Conservation (phyloP, 2,329 filamentous ascomycete species). For the Colletotrichum limetticola region DNA sequence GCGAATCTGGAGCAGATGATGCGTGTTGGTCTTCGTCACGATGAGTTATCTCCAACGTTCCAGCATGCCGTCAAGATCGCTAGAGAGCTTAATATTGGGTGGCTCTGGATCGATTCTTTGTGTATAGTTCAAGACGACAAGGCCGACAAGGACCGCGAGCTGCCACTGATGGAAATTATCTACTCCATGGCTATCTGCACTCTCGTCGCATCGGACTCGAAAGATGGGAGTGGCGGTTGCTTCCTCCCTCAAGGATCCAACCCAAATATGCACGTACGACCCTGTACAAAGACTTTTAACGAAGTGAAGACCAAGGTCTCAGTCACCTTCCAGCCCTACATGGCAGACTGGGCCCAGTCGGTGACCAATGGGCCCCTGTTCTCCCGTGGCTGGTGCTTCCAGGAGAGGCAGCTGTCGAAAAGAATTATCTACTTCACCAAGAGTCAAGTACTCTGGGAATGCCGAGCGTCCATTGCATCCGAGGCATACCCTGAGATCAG, state of each 20-base stretch:
- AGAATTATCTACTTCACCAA: not conserved
- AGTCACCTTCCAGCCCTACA: not conserved
- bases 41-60: not conserved
- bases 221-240: not conserved
- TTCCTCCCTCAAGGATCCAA: not conserved
- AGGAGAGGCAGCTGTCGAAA: not conserved
- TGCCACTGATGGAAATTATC: not conserved
- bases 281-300: not conserved
- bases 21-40: not conserved
- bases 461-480: not conserved
- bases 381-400: not conserved
- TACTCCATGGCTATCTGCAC: not conserved
- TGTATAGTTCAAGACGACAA: not conserved
- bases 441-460: not conserved
- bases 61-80: not conserved
- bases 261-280: not conserved
- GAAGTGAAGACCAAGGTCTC: not conserved
- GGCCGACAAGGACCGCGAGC: not conserved
- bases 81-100: not conserved
- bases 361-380: not conserved
- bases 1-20: not conserved
- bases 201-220: not conserved
- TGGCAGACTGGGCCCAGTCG: not conserved
- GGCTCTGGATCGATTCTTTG: not conserved
- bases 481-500: not conserved